Evolutionary conservation across 2,329 filamentous ascomycete species (phyloP), one percentile per base, ranked within the genome.

Genomic region (Phyllosticta citrichinensis): DNA sequence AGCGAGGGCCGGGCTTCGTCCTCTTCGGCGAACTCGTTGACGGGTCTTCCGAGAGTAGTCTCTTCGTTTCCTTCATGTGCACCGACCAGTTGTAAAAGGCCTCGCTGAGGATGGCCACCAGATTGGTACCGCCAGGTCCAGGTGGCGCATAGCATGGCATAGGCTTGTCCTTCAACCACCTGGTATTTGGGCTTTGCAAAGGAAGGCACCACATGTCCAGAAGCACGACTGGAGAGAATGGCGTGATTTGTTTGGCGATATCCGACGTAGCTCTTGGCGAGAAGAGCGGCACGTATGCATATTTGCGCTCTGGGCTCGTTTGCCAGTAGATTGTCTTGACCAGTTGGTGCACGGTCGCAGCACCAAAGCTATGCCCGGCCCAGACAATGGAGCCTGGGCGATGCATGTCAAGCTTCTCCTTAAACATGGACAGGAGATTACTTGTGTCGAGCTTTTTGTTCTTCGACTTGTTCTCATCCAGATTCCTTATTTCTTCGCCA

Each of bases 161-260:
- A 0, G 89, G 87, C n/a, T 87, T 80, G n/a, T 85, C 78, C 74
- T 83, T 86, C 0, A 95, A 81, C 65, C 85, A 82, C 10, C 79
- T 74, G 2, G 86, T 87, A 50, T 80, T 75, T 5, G 83, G 81
- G 1, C 83, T 83, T 51, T 86, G 77, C 27, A 93, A 77, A 0
- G 90, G 88, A 65, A 92, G 81, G 63, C 85, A 86, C 89, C 89
- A 95, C 75, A 91, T 85, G 68, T 96, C 91, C 10, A 95, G 81
- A 1, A 95, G 77, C 62, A 90, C 80, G 1, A 85, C 76, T 0
- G 87, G 81, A 9, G 83, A 88, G 52, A 78, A 76, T 1, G 86
- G 80, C 0, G 86, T 91, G 64, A 95, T 82, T 70, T 93, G 89
- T 1, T 72, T 71, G 51, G 80, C 75, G 24, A 94, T 77, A 0